Conservation (phyloP, 805 yeast genomes). For the Dipodascopsis tothii region DNA sequence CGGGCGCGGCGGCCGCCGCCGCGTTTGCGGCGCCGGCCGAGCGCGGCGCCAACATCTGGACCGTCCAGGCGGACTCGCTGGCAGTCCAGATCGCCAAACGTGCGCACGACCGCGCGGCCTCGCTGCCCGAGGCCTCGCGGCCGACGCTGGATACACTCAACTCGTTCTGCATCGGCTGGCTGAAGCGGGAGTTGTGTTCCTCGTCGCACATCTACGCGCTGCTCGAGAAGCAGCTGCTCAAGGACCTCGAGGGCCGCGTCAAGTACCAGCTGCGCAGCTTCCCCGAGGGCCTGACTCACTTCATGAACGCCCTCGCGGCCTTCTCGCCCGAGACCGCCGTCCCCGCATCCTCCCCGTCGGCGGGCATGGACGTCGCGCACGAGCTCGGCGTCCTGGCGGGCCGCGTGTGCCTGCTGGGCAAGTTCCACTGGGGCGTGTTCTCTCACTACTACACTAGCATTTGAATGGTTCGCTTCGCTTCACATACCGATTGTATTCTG, state of each 20-base stretch:
- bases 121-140: background rate
- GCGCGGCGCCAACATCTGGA: slow-evolving; percentile 8
- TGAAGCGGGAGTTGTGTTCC: background rate
- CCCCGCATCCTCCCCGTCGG: slow-evolving; percentile 1
- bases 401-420: slow-evolving; percentile 13
- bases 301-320: background rate
- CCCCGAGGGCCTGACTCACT: background rate
- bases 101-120: slow-evolving; percentile 7
- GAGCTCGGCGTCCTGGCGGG: slow-evolving; percentile 17
- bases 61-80: slow-evolving; percentile 3
- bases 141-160: background rate
- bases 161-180: background rate
- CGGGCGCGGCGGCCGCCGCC: background rate
- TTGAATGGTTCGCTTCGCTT: no score
- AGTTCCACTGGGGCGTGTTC: slow-evolving; percentile 22
- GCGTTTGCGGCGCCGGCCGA: background rate
- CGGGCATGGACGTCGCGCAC: slow-evolving; percentile 12
- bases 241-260: slow-evolving; percentile 13
- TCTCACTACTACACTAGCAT: slow-evolving; percentile 10
- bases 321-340: background rate
- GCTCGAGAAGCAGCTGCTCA: slow-evolving; percentile 14
- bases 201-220: slow-evolving; percentile 9
- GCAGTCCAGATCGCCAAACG: slow-evolving; percentile 20
- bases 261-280: background rate
- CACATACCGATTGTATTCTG: no score